Evolutionary conservation across 768 basidiomycete genomes (phyloP), one percentile per base, ranked within the genome.

Genomic region (Pleurotus tuber-regium): DNA sequence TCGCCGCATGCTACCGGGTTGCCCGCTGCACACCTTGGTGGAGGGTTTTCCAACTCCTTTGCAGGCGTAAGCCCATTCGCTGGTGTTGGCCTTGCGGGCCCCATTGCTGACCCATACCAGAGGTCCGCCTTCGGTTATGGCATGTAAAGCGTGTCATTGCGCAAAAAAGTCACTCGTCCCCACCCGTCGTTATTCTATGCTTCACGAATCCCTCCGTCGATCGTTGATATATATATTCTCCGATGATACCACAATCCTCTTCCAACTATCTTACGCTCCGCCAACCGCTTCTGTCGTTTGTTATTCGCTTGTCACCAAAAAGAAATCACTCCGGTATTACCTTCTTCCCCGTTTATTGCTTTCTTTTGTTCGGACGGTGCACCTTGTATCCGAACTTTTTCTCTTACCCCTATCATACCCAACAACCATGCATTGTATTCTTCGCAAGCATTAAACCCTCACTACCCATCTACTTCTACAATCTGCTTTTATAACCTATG

Each of bases 71-170:
- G 70, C 61, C 70, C 71, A 31, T 84, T 82, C 62, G 77, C 77
- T 61, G 81, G 77, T 61, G 73, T 75, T 31, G 80, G 76, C 66
- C 67, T 83, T 33, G 75, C 76, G 23, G 69, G 65, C 39, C 72
- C 80, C 33, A 71, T 86, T 61, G 81, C 75, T 61, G 89, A 90
- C 68, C 87, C 86, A 28, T 92, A 92, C 74, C 86, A 87, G 72
- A 75, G 82, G 63, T 73, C 83, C 41, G 71, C 74, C 57, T 92
- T 86, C 61, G 85, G 83, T 53, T 92, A 92, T 61, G 83, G 86
- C 63, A 89, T 90, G 87, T 91, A 78, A 83, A 70, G 47, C 16
- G 28, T n/a, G 26, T 38, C 44, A 23, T 52, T n/a, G n/a, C n/a
- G 59, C 58, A 48, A 55, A 53, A 44, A 54, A 56, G 55, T 58